A percentile compares a stretch with the other conserved stretches of the same genome.
Conservation (phyloP, 345 rosid species). For the Raphanus sativus region DNA sequence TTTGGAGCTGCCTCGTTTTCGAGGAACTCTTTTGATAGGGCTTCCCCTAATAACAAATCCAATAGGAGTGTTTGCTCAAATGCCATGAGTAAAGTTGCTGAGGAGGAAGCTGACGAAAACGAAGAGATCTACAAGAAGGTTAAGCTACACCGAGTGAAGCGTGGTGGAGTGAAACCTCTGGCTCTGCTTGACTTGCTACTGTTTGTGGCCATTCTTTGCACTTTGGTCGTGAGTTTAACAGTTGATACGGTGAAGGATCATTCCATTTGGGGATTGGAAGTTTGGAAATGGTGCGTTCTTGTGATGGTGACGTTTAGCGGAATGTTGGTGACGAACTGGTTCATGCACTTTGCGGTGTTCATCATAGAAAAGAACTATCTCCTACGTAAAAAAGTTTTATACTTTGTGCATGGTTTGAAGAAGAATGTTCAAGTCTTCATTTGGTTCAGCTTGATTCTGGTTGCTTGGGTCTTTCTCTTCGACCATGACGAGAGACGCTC, state of each 20-base stretch:
- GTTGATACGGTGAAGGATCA: constrained; percentile 34
- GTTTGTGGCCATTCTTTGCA: constrained; percentile 40
- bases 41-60: constrained; percentile 53
- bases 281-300: constrained; percentile 88
- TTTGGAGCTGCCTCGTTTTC: constrained; percentile 41
- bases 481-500: constrained; percentile 46
- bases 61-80: constrained; percentile 34
- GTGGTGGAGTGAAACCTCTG: constrained; percentile 35
- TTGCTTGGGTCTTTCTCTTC: constrained; percentile 68
- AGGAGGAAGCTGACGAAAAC: constrained; percentile 47
- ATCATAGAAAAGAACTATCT: constrained; percentile 76
- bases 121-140: constrained; percentile 66
- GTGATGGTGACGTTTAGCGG: constrained; percentile 76
- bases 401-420: constrained; percentile 93
- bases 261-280: constrained; percentile 55
- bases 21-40: constrained; percentile 41
- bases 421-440: constrained; percentile 74
- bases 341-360: constrained; percentile 72
- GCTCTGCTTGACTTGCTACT: constrained; percentile 53
- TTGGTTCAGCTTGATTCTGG: constrained; percentile 66
- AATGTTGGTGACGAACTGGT: constrained; percentile 66
- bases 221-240: constrained; percentile 64
- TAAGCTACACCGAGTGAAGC: constrained; percentile 45
- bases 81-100: constrained; percentile 43
- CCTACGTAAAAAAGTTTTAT: constrained; percentile 70